Conservation (phyloP, 2,329 filamentous ascomycete genomes). For the Trichoderma gracile region DNA sequence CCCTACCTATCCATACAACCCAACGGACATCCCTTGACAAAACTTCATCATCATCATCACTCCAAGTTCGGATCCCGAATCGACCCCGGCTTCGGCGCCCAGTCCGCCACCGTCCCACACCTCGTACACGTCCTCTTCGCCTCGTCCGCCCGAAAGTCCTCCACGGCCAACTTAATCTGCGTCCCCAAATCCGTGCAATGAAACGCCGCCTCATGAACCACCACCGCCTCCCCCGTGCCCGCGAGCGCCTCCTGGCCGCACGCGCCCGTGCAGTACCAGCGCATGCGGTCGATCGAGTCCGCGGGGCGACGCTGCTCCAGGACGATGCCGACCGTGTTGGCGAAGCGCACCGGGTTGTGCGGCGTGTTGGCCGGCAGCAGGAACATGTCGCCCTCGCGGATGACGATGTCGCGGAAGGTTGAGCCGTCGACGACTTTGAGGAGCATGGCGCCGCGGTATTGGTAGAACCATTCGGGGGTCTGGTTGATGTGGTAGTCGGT, state of each 20-base stretch:
- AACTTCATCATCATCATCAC: not conserved
- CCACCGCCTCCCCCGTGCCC: constrained; percentile 28
- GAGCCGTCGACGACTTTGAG: constrained; percentile 81
- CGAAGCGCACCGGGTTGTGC: constrained; percentile 92
- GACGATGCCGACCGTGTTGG: constrained; percentile 89
- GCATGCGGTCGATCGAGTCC: constrained; percentile 71
- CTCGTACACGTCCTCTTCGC: constrained; percentile 71
- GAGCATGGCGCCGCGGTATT: constrained; percentile 89
- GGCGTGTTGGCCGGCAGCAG: constrained; percentile 91
- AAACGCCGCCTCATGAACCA: constrained; percentile 86
- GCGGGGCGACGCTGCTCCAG: constrained; percentile 79
- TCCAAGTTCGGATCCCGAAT: constrained; percentile 61
- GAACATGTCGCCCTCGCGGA: constrained; percentile 92
- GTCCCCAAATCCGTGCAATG: constrained; percentile 87
- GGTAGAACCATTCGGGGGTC: constrained; percentile 98
- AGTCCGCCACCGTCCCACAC: constrained; percentile 76
- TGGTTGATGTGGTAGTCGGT: constrained; percentile 99
- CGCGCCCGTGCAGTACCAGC: constrained; percentile 85
- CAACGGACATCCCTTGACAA: too few species aligned
- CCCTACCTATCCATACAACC: not conserved
- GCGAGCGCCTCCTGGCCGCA: constrained; percentile 34
- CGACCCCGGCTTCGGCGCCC: constrained; percentile 61
- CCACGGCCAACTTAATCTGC: constrained; percentile 90
- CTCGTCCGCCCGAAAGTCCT: constrained; percentile 70
- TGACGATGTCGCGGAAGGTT: constrained; percentile 79